Conservation (phyloP, 495 filamentous ascomycete genomes). For the Penicillium egyptiacum region DNA sequence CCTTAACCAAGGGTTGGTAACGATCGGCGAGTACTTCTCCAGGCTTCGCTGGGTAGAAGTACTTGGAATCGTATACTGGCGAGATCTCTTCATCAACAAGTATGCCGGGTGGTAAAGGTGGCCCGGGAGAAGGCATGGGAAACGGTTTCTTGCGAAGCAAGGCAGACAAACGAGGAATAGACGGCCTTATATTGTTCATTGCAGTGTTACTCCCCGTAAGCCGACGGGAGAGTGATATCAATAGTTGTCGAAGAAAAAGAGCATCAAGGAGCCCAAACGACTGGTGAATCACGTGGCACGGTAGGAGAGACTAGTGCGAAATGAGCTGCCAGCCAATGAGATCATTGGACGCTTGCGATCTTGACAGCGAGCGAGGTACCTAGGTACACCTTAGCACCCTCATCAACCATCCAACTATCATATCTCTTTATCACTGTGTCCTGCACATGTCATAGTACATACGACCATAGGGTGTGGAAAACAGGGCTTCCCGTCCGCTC, state of each 20-base stretch:
- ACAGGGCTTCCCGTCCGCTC: slow-evolving; percentile 34
- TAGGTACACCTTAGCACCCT: no score
- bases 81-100: slow-evolving; percentile 39
- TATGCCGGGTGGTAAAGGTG: slow-evolving; percentile 30
- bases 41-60: slow-evolving; percentile 45
- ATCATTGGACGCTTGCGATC: no score
- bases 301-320: no score
- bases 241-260: slow-evolving; percentile 19
- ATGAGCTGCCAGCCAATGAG: no score
- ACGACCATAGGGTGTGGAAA: slow-evolving; percentile 35
- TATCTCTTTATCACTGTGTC: no score
- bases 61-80: slow-evolving; percentile 38
- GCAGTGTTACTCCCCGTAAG: slow-evolving; percentile 21
- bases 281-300: slow-evolving; percentile 1
- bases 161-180: slow-evolving; percentile 23
- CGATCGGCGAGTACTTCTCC: slow-evolving; percentile 42
- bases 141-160: slow-evolving; percentile 36
- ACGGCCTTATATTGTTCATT: slow-evolving; percentile 28
- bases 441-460: no score
- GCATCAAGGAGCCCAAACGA: slow-evolving; percentile 1
- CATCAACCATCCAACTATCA: no score
- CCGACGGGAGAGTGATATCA: slow-evolving; percentile 19
- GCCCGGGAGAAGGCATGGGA: slow-evolving; percentile 28
- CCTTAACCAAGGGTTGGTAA: slow-evolving; percentile 43
- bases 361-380: no score